Percentiles rank a stretch among this genome's conserved stretches.
phyloP scores from a whole-genome alignment of 768 basidiomycete genomes.

The Neoboletus brunneissimus region DNA sequence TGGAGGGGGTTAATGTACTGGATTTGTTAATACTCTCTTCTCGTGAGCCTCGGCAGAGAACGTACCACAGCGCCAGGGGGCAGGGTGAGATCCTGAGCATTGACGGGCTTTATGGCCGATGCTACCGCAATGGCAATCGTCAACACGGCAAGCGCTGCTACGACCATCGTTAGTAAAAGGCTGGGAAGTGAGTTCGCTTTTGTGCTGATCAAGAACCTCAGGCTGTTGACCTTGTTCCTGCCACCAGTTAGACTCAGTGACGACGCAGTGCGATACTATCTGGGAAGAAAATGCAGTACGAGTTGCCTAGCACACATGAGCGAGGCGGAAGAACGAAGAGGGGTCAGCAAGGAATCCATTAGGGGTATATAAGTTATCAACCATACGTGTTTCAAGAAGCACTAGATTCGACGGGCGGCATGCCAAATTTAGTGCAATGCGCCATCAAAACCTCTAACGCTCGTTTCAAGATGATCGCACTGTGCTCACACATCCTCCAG shows the following conservation, averaged over 20 bases:
- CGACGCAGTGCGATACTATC: not conserved
- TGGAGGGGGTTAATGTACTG: conserved; percentile 51
- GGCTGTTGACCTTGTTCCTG: not conserved
- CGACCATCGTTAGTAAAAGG: not conserved
- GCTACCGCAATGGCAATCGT: conserved; percentile 2
- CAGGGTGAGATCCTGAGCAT: conserved; percentile 1
- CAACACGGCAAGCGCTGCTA: conserved; percentile 1
- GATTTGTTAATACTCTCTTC: not conserved
- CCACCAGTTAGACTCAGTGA: not conserved
- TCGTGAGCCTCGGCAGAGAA: not conserved
- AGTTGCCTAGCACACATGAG: not conserved
- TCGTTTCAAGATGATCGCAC: too few relatives aligned
- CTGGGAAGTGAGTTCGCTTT: not conserved
- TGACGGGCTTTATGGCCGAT: not conserved
- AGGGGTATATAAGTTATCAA: too few relatives aligned
- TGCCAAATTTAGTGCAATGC: too few relatives aligned
- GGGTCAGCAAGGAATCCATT: too few relatives aligned
- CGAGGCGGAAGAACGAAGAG: not conserved
- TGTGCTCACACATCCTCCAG: too few relatives aligned
- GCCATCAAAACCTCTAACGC: too few relatives aligned
- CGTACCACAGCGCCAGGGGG: conserved; percentile 24
- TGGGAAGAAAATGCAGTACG: not conserved
- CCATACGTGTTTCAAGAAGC: too few relatives aligned
- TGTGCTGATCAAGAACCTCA: not conserved
- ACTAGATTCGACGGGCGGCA: too few relatives aligned